Percentiles rank a stretch among this genome's conserved stretches.
Evolutionary conservation across 2,329 filamentous ascomycete species (phyloP).

Genomic region (Colletotrichum sp.): DNA sequence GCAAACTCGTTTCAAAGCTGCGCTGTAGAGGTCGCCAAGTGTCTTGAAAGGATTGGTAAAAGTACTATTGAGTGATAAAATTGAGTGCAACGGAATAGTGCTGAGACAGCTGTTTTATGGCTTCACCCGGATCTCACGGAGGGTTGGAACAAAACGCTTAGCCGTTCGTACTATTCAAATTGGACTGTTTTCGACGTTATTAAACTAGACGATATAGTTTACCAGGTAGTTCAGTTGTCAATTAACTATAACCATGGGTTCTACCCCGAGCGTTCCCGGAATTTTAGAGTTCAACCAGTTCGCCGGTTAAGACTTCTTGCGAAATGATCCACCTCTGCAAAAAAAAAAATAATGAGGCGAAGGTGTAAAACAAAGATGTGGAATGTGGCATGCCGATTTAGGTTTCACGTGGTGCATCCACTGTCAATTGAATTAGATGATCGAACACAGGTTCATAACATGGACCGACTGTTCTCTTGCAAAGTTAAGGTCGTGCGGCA

Average conservation of each 20-base stretch:
- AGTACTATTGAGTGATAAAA: not conserved
- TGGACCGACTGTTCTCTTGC: not conserved
- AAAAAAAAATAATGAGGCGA: accelerated
- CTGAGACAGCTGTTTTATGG: not conserved
- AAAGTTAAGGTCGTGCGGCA: not conserved
- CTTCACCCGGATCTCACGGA: not conserved
- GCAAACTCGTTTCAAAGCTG: not conserved
- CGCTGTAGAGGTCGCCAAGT: not conserved
- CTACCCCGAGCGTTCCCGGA: not conserved
- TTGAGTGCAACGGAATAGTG: not conserved
- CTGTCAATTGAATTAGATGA: not conserved
- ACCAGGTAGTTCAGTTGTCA: not conserved
- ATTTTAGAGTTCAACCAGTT: not conserved
- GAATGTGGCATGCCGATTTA: not conserved
- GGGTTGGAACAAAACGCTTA: not conserved
- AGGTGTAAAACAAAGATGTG: not conserved
- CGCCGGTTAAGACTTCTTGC: not conserved
- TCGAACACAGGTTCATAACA: not conserved
- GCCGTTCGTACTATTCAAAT: not conserved
- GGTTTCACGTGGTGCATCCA: not conserved
- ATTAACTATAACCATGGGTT: not conserved
- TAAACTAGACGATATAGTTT: not conserved
- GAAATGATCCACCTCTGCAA: not conserved
- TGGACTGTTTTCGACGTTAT: not conserved
- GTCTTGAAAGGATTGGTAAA: not conserved